Evolutionary conservation across 257 asterid species (phyloP), one percentile per base, ranked within the genome.

Genomic region (Salvia splendens): DNA sequence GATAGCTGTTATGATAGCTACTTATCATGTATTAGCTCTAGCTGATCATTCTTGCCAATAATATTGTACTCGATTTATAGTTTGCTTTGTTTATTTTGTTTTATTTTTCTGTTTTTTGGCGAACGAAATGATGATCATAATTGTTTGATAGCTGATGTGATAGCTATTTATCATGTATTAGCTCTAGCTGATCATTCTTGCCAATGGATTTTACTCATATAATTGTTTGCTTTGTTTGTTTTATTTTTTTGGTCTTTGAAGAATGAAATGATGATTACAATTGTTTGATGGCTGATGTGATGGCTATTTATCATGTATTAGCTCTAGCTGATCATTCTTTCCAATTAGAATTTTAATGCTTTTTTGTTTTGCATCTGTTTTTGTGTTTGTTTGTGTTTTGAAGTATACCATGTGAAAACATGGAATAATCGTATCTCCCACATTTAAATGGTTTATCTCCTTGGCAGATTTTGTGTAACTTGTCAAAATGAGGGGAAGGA

Each of bases 401-500:
- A 5, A 38, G 7, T 8, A 38, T 38, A 38, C 42, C 42, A 38
- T 38, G 42, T 6, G 42, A 5, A 5, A 5, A 38, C 42, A 6
- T 38, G 42, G 42, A 38, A 2, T 1, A 1, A 5, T 5, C 42
- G 6, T 32, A 46, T 5, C 4, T 50, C 12, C 14, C 62, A 10
- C 7, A 36, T 3, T 32, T 47, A 5, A 35, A 20, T 68, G 35
- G 30, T 24, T 24, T 24, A 24, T 61, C 6, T 6, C 1, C 12
- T 3, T 66, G 46, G 12, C 4, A 79, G 79, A 64, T 14, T 70
- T 73, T 62, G 68, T 43, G 0, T 6, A 60, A 52, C n/a, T 60
- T 50, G 32, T 43, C 62, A 1, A 61, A 81, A 84, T 93, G 99
- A 85, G 97, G 80, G 95, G 97, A 69, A 80, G 97, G 77, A 93